A percentile compares a stretch with the other conserved stretches of the same genome.
These are phyloP conservation scores for Hypsizygus ulmarius DNA, from an alignment of 1,284 basidiomycete genomes.

Conservation along the genomic window DNA sequence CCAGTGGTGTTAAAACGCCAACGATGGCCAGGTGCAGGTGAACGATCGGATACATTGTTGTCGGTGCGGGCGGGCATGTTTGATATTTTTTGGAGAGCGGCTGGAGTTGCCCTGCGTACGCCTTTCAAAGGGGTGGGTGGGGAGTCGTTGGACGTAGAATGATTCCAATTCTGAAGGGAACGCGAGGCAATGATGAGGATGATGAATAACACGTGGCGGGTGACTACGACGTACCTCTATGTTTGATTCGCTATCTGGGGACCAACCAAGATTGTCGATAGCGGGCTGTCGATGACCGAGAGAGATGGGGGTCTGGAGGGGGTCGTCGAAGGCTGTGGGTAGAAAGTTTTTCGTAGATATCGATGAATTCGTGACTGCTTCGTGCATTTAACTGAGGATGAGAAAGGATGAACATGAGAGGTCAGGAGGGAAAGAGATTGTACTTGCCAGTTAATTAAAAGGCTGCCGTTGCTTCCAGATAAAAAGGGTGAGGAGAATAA, in stretches of 20 bases:
- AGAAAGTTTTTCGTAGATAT: conserved; percentile 38
- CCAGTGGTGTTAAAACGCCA: conserved; percentile 65
- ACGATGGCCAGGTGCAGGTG: conserved; percentile 38
- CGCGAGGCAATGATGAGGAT: conserved; percentile 25
- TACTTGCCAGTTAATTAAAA: conserved; percentile 64
- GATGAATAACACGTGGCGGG: conserved; percentile 29
- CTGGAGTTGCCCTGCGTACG: conserved; percentile 28
- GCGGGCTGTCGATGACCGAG: conserved; percentile 38
- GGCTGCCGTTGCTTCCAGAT: conserved; percentile 41
- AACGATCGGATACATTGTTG: conserved; percentile 31
- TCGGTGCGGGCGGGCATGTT: conserved; percentile 47
- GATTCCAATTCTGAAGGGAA: conserved; percentile 43
- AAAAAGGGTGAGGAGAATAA: conserved; percentile 31
- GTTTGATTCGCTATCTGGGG: conserved; percentile 33
- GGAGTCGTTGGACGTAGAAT: conserved; percentile 32
- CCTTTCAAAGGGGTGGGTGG: conserved; percentile 24
- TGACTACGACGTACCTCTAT: conserved; percentile 35
- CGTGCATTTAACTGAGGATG: conserved; percentile 52
- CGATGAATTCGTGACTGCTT: conserved; percentile 54
- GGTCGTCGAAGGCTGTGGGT: conserved; percentile 37
- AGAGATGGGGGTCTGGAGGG: conserved; percentile 39
- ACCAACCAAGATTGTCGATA: conserved; percentile 39
- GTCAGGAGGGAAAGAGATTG: conserved; percentile 19
- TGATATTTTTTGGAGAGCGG: conserved; percentile 33
- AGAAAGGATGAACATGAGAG: conserved; percentile 28